Conservation (phyloP, 2,329 filamentous ascomycete species). For the Fusarium continuum region DNA sequence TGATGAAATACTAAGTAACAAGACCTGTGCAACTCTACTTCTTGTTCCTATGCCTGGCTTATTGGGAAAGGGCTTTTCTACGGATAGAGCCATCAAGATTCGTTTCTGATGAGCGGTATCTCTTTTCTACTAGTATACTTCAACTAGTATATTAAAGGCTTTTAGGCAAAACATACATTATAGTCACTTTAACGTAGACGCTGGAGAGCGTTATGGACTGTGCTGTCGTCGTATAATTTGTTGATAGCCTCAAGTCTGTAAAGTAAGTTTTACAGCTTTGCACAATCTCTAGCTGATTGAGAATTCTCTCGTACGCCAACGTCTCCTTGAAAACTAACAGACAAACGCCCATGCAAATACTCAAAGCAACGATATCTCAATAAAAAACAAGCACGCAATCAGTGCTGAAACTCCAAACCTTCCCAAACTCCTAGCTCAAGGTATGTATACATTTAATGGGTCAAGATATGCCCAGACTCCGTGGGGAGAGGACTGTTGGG, state of each 20-base stretch:
- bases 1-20: slow-evolving; percentile 26
- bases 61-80: too few species aligned
- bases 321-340: slow-evolving; percentile 3
- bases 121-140: too few species aligned
- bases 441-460: background rate
- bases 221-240: background rate
- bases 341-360: slow-evolving; percentile 19
- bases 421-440: slow-evolving; percentile 37
- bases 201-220: background rate
- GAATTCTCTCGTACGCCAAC: slow-evolving; percentile 1
- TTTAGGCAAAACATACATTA: background rate
- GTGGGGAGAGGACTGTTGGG: background rate
- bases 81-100: too few species aligned
- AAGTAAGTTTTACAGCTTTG: slow-evolving; percentile 17
- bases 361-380: slow-evolving; percentile 28
- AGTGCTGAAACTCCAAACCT: slow-evolving; percentile 26
- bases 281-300: slow-evolving; percentile 17
- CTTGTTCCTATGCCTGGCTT: too few species aligned
- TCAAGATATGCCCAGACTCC: background rate
- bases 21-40: background rate
- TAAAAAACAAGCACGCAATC: slow-evolving; percentile 28
- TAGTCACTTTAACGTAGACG: background rate
- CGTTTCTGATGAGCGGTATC: too few species aligned
- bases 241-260: slow-evolving; percentile 14
- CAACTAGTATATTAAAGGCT: too few species aligned